These are phyloP conservation scores for Suhomyces prunicola DNA, from an alignment of 805 yeast genomes.

Conservation along the genomic window DNA sequence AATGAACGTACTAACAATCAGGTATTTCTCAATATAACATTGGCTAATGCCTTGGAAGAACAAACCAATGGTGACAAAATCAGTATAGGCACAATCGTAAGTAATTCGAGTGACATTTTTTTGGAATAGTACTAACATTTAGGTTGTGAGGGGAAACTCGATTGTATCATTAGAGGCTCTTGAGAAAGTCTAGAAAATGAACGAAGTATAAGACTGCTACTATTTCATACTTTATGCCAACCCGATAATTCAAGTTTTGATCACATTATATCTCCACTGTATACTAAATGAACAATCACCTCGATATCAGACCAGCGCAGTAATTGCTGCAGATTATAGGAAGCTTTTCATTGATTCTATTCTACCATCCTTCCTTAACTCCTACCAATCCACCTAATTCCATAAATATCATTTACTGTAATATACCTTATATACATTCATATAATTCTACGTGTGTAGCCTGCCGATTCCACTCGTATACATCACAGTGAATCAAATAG, in stretches of 20 bases:
- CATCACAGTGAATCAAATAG: neutral
- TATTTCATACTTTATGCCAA: neutral
- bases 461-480: neutral
- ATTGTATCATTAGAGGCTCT: constrained; percentile 65
- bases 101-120: constrained; percentile 17
- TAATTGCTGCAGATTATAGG: neutral
- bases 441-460: neutral
- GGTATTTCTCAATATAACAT: constrained; percentile 67
- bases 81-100: constrained; percentile 62
- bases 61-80: constrained; percentile 46
- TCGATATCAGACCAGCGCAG: neutral
- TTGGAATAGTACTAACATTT: constrained; percentile 15
- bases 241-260: neutral
- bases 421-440: neutral
- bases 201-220: neutral
- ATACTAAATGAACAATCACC: neutral
- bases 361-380: no score
- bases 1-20: constrained; percentile 19
- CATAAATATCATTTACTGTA: neutral
- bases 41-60: constrained; percentile 70
- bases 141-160: constrained; percentile 72
- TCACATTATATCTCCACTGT: neutral
- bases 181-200: constrained; percentile 24
- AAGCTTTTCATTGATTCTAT: neutral
- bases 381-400: neutral